Evolutionary conservation across 768 basidiomycete genomes (phyloP).

Genomic region (Mycena alexandri): DNA sequence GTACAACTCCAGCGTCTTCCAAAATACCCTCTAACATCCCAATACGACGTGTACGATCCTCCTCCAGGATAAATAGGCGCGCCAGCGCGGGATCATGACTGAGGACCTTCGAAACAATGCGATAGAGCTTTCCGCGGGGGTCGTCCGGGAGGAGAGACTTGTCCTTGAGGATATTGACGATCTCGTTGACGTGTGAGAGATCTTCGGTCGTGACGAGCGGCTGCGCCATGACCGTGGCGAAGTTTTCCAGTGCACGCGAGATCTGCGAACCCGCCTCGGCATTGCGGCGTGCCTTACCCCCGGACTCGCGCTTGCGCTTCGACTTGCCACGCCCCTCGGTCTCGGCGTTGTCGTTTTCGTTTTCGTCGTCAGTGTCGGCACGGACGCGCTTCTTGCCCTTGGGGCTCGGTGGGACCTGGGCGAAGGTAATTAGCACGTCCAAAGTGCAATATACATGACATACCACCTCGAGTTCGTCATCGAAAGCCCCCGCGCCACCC

Average conservation of each 20-base stretch:
- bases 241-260: too few relatives aligned
- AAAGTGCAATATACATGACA: neutral
- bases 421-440: too few relatives aligned
- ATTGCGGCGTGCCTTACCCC: neutral
- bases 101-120: neutral
- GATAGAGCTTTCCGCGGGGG: neutral
- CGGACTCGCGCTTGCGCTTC: neutral
- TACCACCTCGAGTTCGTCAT: neutral
- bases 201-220: neutral
- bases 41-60: too few relatives aligned
- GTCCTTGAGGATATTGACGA: conserved; percentile 4
- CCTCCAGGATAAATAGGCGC: too few relatives aligned
- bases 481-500: neutral
- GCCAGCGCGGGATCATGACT: too few relatives aligned
- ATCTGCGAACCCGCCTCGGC: too few relatives aligned
- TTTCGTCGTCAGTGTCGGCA: neutral
- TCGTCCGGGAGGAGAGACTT: neutral
- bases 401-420: neutral
- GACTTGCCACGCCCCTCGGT: neutral
- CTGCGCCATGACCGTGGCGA: too few relatives aligned
- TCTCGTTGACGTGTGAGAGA: neutral
- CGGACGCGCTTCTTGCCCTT: neutral
- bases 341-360: too few relatives aligned
- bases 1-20: conserved; percentile 8
- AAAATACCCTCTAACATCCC: conserved; percentile 6